Base-by-base conservation (phyloP, 2,329 filamentous ascomycete genomes). In the Cephalotrichum gorgonifer region DNA sequence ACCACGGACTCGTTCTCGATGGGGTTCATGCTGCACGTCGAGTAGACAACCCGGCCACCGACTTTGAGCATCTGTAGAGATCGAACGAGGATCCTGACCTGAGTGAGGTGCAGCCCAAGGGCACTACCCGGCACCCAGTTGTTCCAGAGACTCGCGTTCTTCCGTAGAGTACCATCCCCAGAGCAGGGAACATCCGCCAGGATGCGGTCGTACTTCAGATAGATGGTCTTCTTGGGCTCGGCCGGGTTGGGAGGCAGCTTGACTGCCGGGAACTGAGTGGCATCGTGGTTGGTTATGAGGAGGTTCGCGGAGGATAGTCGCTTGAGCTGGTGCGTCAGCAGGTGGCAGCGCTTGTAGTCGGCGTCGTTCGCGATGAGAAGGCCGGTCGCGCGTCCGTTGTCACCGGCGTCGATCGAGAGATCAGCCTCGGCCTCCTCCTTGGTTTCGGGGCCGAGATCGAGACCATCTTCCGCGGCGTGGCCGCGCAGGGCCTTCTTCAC, bases 1-100 rank as follows among this genome's bases (percentile, higher is more conserved):
- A 98, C 74, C 15, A 97, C 89, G 6, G 93, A 85, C 68, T 98
- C 93, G 60, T 98, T 95, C 72, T 98, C 93, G 26, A 97, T 81
- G 0, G 93, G 93, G 68, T 98, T 98, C 86, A 98, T 88, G 66
- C 89, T 96, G 75, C 93, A 98, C 20, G 93, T 98, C 3, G 91
- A 97, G 71, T 97, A 98, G 47, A 98, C 91, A 26, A 97, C 87
- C 54, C 90, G 81, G 47, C 93, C 93, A 38, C 93, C 91, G 50
- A 88, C 85, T 73, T 96, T 97, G 56, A 98, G 79, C 82, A 98
- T 88, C 69, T 97, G 91, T 47, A 98, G 75, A 28, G 93, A 88
- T 53, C 93, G 84, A 50, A 95, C 86, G 44, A 98, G 73, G 56
- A 98, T 98, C 43, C 91, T 78, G 42, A 88, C 78, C 67, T 98